Base-by-base conservation (phyloP, 1,284 basidiomycete genomes). In the Cryptococcus sp. region DNA sequence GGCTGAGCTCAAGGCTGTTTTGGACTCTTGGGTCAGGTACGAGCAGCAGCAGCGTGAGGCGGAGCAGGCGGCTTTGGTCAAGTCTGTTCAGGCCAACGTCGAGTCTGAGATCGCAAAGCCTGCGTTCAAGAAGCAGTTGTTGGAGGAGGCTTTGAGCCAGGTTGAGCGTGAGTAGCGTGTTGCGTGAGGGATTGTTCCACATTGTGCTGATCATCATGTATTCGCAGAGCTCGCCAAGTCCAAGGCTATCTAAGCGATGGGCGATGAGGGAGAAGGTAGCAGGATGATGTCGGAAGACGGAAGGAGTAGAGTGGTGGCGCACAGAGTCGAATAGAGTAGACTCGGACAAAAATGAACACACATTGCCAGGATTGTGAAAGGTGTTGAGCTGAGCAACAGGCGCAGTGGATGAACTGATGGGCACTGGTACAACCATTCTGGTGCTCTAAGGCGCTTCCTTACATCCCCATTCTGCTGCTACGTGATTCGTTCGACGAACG, bases 11-110 rank as follows among this genome's bases (percentile, higher is more conserved):
- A 99, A 98, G 83, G 70, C 87, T 40, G 94, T 99, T 40, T 86
- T 99, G 59, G 96, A 99, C 84, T 91, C 89, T 77, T 98, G 95
- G 94, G 94, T 95, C 61, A 89, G 95, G 75, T 94, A 87, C 81
- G 95, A 99, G 83, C 93, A 96, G 76, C 91, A 94, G 80, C 84
- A 88, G 77, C 93, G 96, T 82, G 94, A 99, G 84, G 89, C 85
- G 73, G 93, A 99, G 83, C 96, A 99, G 85, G 83, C 85, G 38
- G 88, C 91, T 55, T 87, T 99, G 54, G 89, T 93, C 64, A 88
- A 89, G 83, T 81, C 83, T 57, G 88, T 99, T 74, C 89, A 95
- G 69, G 85, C 86, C 66, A 92, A 89, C 78, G 92, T 98, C 54
- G 82, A 91, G 68, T 86, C 88, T 72, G 84, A 83, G 70, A 81